Percentiles rank a stretch among this genome's conserved stretches.
phyloP scores from a whole-genome alignment of 179 eudicot genomes.

The Heliamphora pulchella region DNA sequence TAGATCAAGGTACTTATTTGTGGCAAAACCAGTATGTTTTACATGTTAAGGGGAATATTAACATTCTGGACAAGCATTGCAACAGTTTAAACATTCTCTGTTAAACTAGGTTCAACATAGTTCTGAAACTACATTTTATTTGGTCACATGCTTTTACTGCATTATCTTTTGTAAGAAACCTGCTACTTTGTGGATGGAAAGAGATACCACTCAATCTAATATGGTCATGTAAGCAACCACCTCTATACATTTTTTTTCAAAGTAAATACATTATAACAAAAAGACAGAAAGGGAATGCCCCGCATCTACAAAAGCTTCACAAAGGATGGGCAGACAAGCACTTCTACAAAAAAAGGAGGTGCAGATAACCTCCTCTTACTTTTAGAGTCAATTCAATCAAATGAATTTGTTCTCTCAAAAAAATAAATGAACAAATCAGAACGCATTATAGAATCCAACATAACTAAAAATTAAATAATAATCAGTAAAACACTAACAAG shows the following conservation, averaged over 20 bases:
- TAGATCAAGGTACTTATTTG: neutral
- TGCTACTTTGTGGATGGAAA: neutral
- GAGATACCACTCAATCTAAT: neutral
- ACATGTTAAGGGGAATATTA: neutral
- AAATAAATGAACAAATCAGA: neutral
- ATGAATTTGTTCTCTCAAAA: neutral
- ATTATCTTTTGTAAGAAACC: neutral
- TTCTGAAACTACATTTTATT: neutral
- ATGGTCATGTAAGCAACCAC: neutral
- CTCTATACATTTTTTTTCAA: neutral
- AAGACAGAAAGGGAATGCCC: too few relatives aligned
- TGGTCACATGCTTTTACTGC: neutral
- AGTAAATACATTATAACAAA: too few relatives aligned
- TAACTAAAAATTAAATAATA: neutral
- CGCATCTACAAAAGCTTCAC: too few relatives aligned
- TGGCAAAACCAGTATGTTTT: neutral
- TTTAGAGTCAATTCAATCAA: neutral
- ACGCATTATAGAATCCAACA: neutral
- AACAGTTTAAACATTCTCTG: neutral
- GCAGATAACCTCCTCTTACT: neutral
- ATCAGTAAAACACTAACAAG: neutral
- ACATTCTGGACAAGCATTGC: constrained; percentile 3
- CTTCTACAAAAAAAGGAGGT: too few relatives aligned
- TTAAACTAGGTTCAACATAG: neutral
- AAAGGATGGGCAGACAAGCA: too few relatives aligned